Evolutionary conservation across 805 yeast genomes (phyloP), one percentile per base, ranked within the genome.

Genomic region (Wickerhamiella dianesei): DNA sequence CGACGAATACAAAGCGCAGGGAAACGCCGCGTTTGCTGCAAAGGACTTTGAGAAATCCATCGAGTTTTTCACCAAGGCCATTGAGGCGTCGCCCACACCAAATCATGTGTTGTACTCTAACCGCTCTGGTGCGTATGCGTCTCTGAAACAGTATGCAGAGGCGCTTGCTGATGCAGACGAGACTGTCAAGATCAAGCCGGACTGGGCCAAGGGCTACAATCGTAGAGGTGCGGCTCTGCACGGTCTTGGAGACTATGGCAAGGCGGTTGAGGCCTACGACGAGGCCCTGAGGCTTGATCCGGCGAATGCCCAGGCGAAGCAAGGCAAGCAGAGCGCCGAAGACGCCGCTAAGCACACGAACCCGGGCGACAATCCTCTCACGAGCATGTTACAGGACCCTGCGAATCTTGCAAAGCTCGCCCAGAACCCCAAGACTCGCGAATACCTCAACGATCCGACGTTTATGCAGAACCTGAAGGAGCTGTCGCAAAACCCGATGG

Each of bases 131-230:
- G 76, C 86, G 48, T 80, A 80, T 59, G 82, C 96, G 3, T 84
- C 96, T 4, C 66, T 79, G 67, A 77, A 78, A 59, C 68, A 87
- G 57, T 92, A 79, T 59, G 64, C 63, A 19, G 68, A 79, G 50
- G 98, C 97, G 3, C 70, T 86, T 50, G 69, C 71, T 41, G 98
- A 92, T 64, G 98, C 97, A 16, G 67, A 83, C 49, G 76, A 82
- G 59, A 82, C 95, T 67, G 79, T 82, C 46, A 73, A 76, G 58
- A 78, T 87, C 66, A 85, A 83, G 53, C 80, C 87, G 14, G 54
- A 80, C 2, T 92, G 97, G 97, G 87, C 96, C 19, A 92, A 92
- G 67, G 98, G 97, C 43, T 84, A 82, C 71, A 82, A 79, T 59
- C 80, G 99, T 66, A 82, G 82, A 35, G 99, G 85, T 50, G 88